These are phyloP conservation scores for Noccaea bulbosa DNA, from an alignment of 345 rosid genomes.

Conservation along the genomic window DNA sequence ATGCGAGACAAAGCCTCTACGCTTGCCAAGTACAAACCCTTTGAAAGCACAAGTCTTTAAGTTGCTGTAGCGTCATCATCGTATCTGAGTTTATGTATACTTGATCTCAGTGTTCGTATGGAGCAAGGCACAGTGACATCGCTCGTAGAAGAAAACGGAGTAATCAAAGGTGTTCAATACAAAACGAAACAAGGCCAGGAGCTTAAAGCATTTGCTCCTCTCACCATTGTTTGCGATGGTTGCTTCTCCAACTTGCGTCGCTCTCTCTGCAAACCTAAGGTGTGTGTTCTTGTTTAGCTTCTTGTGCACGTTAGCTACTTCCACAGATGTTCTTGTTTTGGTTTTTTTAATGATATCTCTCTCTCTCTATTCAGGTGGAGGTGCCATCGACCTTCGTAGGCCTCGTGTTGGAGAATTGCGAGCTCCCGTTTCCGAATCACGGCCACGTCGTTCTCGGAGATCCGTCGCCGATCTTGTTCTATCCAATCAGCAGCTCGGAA, in stretches of 20 bases:
- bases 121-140: conserved; percentile 62
- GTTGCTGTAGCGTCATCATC: background rate
- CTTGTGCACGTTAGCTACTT: too few species aligned
- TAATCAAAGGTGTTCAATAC: conserved; percentile 55
- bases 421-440: conserved; percentile 54
- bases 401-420: conserved; percentile 54
- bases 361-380: conserved; percentile 47
- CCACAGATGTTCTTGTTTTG: too few species aligned
- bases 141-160: conserved; percentile 55
- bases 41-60: background rate
- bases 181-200: conserved; percentile 60
- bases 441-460: conserved; percentile 61
- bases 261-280: conserved; percentile 66
- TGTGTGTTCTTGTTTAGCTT: conserved; percentile 27
- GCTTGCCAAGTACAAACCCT: conserved; percentile 47
- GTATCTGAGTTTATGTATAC: background rate
- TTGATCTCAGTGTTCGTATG: conserved; percentile 46
- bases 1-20: conserved; percentile 59
- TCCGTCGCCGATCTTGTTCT: conserved; percentile 60
- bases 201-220: conserved; percentile 51
- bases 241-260: conserved; percentile 64
- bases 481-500: conserved; percentile 59
- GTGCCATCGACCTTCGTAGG: conserved; percentile 59
- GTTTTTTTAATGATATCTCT: too few species aligned
- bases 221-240: conserved; percentile 65